These are phyloP conservation scores for Penicillium riverlandense DNA, from an alignment of 495 filamentous ascomycete genomes.

Conservation along the genomic window DNA sequence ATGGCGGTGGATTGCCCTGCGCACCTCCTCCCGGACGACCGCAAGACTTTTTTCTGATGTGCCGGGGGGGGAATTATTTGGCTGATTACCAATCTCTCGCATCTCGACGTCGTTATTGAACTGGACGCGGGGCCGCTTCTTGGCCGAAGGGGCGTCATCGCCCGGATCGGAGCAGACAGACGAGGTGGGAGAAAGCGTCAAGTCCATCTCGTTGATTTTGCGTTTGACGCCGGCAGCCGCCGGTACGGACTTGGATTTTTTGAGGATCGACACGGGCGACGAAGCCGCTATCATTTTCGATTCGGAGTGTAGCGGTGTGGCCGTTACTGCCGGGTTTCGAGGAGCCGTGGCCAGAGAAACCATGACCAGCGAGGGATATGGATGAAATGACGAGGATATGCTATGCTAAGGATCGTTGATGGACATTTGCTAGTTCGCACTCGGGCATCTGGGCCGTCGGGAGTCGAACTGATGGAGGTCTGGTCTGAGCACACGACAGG, in stretches of 20 bases:
- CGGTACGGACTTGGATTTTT: conserved; percentile 23
- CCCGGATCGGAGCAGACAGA: conserved; percentile 27
- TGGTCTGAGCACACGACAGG: conserved; percentile 22
- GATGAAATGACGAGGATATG: conserved; percentile 1
- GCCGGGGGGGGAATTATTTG: not conserved
- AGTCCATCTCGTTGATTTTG: conserved; percentile 35
- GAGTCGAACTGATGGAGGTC: conserved; percentile 1
- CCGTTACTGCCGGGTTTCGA: conserved; percentile 21
- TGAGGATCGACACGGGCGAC: conserved; percentile 37
- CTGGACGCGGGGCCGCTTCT: conserved; percentile 61
- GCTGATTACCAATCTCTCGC: conserved; percentile 18
- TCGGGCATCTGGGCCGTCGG: conserved; percentile 1
- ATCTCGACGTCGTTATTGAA: conserved; percentile 69
- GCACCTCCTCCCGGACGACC: conserved; percentile 62
- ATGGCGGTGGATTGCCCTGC: conserved; percentile 63
- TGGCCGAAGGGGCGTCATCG: conserved; percentile 35
- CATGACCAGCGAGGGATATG: conserved; percentile 23
- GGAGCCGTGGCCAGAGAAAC: conserved; percentile 34
- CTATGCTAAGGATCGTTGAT: conserved; percentile 1
- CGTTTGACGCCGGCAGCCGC: conserved; percentile 24
- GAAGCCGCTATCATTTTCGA: conserved; percentile 29
- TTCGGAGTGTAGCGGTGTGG: conserved; percentile 12
- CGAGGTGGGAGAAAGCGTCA: conserved; percentile 29
- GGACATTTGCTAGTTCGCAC: conserved; percentile 17
- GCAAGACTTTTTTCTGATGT: conserved; percentile 52